Evolutionary conservation across 768 basidiomycete genomes (phyloP), one percentile per base, ranked within the genome.

Genomic region (Chalciporus chontae): DNA sequence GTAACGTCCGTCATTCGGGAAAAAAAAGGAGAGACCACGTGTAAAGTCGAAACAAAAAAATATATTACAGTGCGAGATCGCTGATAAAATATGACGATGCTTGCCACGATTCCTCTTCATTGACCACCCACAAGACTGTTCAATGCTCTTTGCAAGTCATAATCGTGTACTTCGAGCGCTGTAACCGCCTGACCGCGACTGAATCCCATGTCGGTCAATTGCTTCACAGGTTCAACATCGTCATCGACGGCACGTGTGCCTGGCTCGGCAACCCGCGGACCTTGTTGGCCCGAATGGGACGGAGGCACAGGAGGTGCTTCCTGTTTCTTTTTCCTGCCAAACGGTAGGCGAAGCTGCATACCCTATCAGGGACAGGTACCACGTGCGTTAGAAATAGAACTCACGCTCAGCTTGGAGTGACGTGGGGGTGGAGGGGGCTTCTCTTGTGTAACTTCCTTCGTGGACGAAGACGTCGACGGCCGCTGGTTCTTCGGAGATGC

Each of bases 131-230:
- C 69, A 50, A 94, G 69, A 54, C 79, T 84, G 65, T 94, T 90
- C 50, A 92, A 69, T 15, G 91, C 87, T 61, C 75, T 80, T 58
- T 74, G 84, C 32, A 95, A 78, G 65, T 94, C 86, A 61, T 95
- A 96, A 48, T 82, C 84, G 62, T 87, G 75, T 50, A 79, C 83
- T 67, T 95, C 94, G 6, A 98, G 74, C 11, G 94, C 92, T 11
- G 77, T 77, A 7, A 97, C 80, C 0, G 91, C 90, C 64, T 94
- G 84, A 14, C 73, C 67, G 37, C 94, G 80, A 53, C 79, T 84
- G 74, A 98, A 97, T 21, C 95, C 95, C 94, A 97, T 96, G 17
- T 77, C 79, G 41, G 83, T 83, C 36, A 98, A 72, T 62, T 87
- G 84, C 61, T 84, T 88, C 18, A 94, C 87, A 2, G 84, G 72